These are phyloP conservation scores for Euclidium syriacum DNA, from an alignment of 345 rosid species.

Conservation along the genomic window DNA sequence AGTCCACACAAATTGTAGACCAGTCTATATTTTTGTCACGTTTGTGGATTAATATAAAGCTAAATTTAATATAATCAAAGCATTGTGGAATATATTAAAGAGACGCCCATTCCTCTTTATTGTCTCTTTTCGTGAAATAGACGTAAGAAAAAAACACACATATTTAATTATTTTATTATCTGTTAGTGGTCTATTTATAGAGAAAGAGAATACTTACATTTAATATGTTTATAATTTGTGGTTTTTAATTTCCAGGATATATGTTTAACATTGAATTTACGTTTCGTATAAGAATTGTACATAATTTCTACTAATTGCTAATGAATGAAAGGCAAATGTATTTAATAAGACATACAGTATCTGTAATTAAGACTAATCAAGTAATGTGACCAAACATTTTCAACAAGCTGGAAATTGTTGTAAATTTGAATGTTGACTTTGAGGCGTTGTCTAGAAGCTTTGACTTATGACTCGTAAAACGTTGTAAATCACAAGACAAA, in stretches of 20 bases:
- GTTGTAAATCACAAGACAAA: not conserved
- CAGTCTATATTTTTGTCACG: not conserved
- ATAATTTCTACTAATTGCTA: not conserved
- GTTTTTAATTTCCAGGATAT: not conserved
- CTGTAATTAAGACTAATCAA: not conserved
- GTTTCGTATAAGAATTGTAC: not conserved
- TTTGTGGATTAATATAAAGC: not conserved
- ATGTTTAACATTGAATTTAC: not conserved
- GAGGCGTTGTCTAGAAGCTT: conserved; percentile 7
- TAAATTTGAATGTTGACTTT: not conserved
- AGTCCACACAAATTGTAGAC: not conserved
- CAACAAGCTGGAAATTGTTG: not conserved
- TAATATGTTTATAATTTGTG: not conserved
- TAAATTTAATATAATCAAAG: not conserved
- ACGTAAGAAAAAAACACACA: not conserved
- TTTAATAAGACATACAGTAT: not conserved
- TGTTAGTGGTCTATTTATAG: not conserved
- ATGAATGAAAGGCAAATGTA: not conserved
- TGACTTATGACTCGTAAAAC: not conserved
- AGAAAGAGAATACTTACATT: not conserved
- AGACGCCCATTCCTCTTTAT: not conserved
- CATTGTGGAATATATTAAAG: not conserved
- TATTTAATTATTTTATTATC: not conserved
- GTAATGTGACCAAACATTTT: not conserved
- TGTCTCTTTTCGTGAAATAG: conserved; percentile 7